A percentile compares a stretch with the other conserved stretches of the same genome.
Evolutionary conservation across 2,329 filamentous ascomycete species (phyloP).

Genomic region (Mycosphaerella sp.): DNA sequence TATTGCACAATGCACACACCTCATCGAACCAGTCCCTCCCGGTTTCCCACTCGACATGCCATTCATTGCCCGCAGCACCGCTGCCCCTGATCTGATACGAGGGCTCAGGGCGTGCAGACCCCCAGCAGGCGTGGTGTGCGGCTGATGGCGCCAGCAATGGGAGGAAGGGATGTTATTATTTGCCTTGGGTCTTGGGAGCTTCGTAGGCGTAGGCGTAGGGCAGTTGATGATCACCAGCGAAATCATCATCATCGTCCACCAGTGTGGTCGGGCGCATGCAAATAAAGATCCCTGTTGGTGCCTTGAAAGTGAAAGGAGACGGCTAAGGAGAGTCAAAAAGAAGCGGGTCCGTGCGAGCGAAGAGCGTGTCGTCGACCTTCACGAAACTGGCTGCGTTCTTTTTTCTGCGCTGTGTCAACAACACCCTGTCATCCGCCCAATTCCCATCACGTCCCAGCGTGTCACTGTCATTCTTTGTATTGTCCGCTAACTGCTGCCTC

Average conservation of each 20-base stretch:
- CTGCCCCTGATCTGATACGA: background rate
- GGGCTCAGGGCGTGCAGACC: background rate
- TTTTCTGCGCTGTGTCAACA: background rate
- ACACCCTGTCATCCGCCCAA: background rate
- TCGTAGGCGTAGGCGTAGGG: too few species aligned
- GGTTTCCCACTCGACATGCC: background rate
- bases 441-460: conserved; percentile 1
- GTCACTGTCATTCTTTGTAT: conserved; percentile 16
- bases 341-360: too few species aligned
- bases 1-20: background rate
- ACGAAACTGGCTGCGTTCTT: background rate
- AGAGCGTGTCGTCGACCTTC: background rate
- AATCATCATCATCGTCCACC: background rate
- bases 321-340: background rate
- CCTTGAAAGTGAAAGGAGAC: background rate
- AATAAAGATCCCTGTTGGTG: background rate
- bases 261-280: background rate
- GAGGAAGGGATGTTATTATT: background rate
- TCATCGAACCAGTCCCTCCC: background rate
- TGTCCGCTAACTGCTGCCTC: conserved; percentile 1
- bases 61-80: background rate
- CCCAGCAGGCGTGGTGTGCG: background rate
- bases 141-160: background rate
- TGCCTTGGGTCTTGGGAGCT: too few species aligned
- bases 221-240: background rate